A percentile compares a stretch with the other conserved stretches of the same genome.
These are phyloP conservation scores for Glomus cerebriforme DNA, from an alignment of 192 early-diverging fungal genomes.

Conservation along the genomic window DNA sequence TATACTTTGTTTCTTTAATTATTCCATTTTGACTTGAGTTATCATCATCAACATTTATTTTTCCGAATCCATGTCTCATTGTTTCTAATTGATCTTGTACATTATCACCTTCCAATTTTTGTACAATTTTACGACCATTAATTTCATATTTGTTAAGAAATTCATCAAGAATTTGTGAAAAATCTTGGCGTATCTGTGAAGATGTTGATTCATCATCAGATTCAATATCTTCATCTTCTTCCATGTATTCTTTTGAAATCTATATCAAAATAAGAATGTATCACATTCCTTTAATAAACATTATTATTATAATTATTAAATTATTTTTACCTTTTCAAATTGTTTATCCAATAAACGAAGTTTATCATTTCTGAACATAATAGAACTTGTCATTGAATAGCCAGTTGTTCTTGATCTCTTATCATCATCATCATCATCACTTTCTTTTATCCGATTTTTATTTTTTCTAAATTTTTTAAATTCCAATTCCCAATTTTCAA, in stretches of 20 bases:
- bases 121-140: conserved; percentile 67
- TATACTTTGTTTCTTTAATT: conserved; percentile 42
- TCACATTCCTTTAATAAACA: neutral
- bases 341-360: conserved; percentile 90
- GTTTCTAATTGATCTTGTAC: conserved; percentile 62
- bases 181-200: conserved; percentile 67
- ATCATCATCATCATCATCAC: conserved; percentile 56
- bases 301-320: neutral
- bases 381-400: conserved; percentile 91
- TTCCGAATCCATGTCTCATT: conserved; percentile 56
- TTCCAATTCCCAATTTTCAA: conserved; percentile 58
- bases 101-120: conserved; percentile 65
- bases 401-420: conserved; percentile 47
- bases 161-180: conserved; percentile 72
- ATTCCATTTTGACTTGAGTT: conserved; percentile 36
- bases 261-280: conserved; percentile 37
- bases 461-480: conserved; percentile 61
- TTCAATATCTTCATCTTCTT: conserved; percentile 56
- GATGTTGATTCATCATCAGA: conserved; percentile 53
- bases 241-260: conserved; percentile 63
- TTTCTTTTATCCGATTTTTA: conserved; percentile 39
- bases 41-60: conserved; percentile 40
- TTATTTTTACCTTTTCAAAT: conserved; percentile 76
- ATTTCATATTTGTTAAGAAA: conserved; percentile 80
- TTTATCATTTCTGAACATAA: conserved; percentile 90